A percentile compares a stretch with the other conserved stretches of the same genome.
Evolutionary conservation across 2,329 filamentous ascomycete genomes (phyloP).

Genomic region (Graphium sp.): DNA sequence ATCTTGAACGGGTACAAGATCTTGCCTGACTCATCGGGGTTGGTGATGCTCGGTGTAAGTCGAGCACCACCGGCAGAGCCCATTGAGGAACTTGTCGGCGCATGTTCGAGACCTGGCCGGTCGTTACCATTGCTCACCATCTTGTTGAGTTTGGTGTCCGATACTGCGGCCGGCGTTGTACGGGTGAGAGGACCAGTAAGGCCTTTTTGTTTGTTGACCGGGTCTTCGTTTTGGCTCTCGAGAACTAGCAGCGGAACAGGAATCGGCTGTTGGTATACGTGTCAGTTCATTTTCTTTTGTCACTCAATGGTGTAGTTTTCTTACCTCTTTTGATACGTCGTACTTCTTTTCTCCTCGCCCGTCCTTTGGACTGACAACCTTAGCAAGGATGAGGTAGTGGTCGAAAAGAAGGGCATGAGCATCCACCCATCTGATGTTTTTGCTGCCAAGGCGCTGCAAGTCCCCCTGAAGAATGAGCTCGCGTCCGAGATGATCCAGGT

Average conservation of each 20-base stretch:
- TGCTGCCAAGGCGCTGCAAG: conserved; percentile 73
- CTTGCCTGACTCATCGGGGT: conserved; percentile 63
- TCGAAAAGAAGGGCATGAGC: conserved; percentile 90
- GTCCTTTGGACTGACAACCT: conserved; percentile 54
- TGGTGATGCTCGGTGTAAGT: conserved; percentile 26
- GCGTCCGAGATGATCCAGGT: conserved; percentile 84
- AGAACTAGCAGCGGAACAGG: conserved; percentile 91
- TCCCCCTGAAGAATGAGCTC: conserved; percentile 83
- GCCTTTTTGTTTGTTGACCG: conserved; percentile 69
- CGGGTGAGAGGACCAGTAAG: conserved; percentile 45
- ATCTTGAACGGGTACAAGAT: conserved; percentile 88
- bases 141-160: conserved; percentile 41
- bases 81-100: conserved; percentile 49
- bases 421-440: conserved; percentile 84
- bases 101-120: conserved; percentile 48
- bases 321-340: conserved; percentile 79
- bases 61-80: conserved; percentile 14
- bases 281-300: too few species aligned
- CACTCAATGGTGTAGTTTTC: too few species aligned
- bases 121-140: conserved; percentile 30
- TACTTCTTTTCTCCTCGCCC: conserved; percentile 65
- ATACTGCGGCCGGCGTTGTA: conserved; percentile 43
- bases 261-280: too few species aligned
- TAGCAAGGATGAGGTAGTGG: conserved; percentile 87
- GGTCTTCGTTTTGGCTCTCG: conserved; percentile 83